Base-by-base conservation (phyloP, 177 flowering plant species). In the Vitis hybrid region DNA sequence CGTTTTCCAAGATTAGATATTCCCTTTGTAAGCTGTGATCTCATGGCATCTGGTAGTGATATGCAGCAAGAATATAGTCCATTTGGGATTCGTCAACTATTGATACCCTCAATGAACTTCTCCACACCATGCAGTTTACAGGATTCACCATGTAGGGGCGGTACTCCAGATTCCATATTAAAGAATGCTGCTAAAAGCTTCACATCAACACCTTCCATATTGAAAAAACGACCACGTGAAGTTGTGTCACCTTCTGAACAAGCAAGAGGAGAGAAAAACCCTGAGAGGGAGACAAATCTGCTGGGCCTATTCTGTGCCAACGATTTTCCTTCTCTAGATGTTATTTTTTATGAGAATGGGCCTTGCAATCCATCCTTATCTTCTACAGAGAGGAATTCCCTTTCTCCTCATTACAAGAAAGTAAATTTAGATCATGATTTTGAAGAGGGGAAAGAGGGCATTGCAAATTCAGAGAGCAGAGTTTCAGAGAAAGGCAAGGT, bases 21-120 rank as follows among this genome's bases (percentile, higher is more conserved):
- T 73, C 99, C 99, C 7, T 96, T 94, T 74, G 82, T 90, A 60
- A 90, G 97, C 80, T 96, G 99, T 85, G 98, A 96, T 83, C 97
- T 96, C 68, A 72, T 85, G 75, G 89, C 81, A 70, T 82, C 91
- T 60, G 87, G 90, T n/a, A 75, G 80, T 72, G 97, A 90, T 66
- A 74, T 77, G 80, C 96, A 79, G 68, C 93, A 88, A 77, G 99
- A 90, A 63, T 96, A 83, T 66, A 96, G 98, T 78, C 98, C 99
- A 26, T 89, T 94, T 67, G 99, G 99, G 12, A 88, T 90, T 48
- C 94, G 98, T 51, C 97, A 90, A 73, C 74, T 86, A 62, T 87
- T 88, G 93, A 90, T 88, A 85, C 80, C 92, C 67, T 86, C 90
- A 14, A 73, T 82, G 79, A 86, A 90, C 75, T 86, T 86, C 69